These are phyloP conservation scores for Gautieria morchelliformis DNA, from an alignment of 768 basidiomycete species.

Conservation along the genomic window DNA sequence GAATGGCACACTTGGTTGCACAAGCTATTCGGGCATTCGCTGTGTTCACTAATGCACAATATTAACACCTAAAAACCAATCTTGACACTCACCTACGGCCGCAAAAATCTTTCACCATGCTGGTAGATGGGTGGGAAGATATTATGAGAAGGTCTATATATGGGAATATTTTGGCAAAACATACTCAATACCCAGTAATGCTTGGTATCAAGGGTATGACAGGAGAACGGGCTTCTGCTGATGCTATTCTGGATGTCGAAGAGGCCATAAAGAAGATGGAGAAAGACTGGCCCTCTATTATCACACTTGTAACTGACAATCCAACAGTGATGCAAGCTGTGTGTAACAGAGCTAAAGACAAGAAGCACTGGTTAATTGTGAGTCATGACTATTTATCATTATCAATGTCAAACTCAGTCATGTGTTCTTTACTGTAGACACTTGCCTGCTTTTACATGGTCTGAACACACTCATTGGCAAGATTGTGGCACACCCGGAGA, in stretches of 20 bases:
- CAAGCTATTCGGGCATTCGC: constrained; percentile 6
- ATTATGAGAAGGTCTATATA: constrained; percentile 17
- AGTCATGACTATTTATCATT: neutral
- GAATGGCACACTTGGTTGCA: too few species aligned
- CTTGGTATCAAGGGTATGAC: constrained; percentile 19
- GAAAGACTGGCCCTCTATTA: constrained; percentile 13
- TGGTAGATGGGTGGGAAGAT: constrained; percentile 27
- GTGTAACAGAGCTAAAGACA: constrained; percentile 11
- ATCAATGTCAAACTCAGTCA: too few species aligned
- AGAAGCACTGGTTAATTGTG: constrained; percentile 20
- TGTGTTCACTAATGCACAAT: too few species aligned
- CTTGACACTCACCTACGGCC: too few species aligned
- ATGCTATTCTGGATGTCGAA: constrained; percentile 13
- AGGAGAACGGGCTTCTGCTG: constrained; percentile 16
- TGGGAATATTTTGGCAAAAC: constrained; percentile 18
- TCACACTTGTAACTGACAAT: constrained; percentile 23
- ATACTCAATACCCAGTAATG: constrained; percentile 16
- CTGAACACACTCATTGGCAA: constrained; percentile 24
- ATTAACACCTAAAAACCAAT: too few species aligned
- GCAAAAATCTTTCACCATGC: constrained; percentile 15
- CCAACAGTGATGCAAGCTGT: constrained; percentile 24
- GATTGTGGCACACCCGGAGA: constrained; percentile 16
- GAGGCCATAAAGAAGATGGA: constrained; percentile 16
- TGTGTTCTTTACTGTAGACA: constrained; percentile 10
- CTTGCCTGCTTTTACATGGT: constrained; percentile 21